Evolutionary conservation across 495 filamentous ascomycete species (phyloP), one percentile per base, ranked within the genome.

Genomic region (Lepraria neglecta): DNA sequence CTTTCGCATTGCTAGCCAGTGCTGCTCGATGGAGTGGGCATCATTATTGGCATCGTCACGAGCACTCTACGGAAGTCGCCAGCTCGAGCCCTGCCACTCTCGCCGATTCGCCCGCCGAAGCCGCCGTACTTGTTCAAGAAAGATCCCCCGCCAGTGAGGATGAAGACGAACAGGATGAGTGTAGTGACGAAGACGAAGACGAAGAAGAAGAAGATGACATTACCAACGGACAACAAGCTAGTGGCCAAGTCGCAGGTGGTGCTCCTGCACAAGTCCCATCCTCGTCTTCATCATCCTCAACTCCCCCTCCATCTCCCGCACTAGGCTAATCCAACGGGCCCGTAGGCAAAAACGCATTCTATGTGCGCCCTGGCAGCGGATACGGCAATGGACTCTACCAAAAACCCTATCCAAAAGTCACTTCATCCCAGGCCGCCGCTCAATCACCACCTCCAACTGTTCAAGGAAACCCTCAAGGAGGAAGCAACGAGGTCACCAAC

Each of bases 1-100:
- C 24, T n/a, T 60, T 38, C 47, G 46, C 47, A 17, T 30, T 48
- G 43, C 33, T 28, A 6, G 58, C 58, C 58, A 31, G 28, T 11
- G 58, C 58, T 7, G 38, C 11, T 27, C 33, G 31, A 19, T 28
- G 50, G 17, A 38, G 21, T 50, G 17, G 31, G 27, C 2, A 52
- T 14, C 33, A 50, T 30, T 60, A 43, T 14, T 6, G 1, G 1
- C 27, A 48, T 38, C 19, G 43, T 15, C 35, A 52, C 10, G 28
- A 43, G 9, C 21, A 11, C 7, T 38, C 47, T 24, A 28, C 47
- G n/a, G 45, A 42, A 19, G 15, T 52, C 47, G 47, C 3, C 28
- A 35, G 57, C 31, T 42, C 57, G 4, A 4, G 24, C 12, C 9
- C 28, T 30, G 12, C 6, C 5, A 24, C 11, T 5, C 7, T n/a